Percentiles rank a stretch among this genome's conserved stretches.
Evolutionary conservation across 345 rosid genomes (phyloP).

Genomic region (Isatis tinctoria): DNA sequence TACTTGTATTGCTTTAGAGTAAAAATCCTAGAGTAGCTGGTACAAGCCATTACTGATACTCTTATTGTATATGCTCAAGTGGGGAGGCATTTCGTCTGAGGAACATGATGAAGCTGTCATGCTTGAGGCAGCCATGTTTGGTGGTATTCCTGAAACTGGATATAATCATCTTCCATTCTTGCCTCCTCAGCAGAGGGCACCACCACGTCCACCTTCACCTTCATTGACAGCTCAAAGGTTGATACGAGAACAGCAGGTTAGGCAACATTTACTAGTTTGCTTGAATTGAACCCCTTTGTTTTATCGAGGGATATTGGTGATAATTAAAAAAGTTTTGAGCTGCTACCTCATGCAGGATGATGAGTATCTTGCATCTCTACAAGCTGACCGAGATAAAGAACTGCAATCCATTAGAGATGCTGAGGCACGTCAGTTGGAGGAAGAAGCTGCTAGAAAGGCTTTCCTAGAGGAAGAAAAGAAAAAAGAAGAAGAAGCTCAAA

Average conservation of each 20-base stretch:
- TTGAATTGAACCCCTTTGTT: not conserved
- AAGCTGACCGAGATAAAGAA: constrained; percentile 96
- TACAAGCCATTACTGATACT: constrained; percentile 1
- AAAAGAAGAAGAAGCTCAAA: constrained; percentile 70
- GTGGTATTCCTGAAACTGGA: constrained; percentile 90
- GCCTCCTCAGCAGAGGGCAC: constrained; percentile 43
- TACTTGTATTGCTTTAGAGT: not conserved
- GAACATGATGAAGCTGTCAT: constrained; percentile 99
- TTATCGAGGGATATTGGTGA: not conserved
- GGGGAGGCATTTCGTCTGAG: constrained; percentile 99
- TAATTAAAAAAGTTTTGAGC: not conserved
- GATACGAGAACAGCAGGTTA: constrained; percentile 98
- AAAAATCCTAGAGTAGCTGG: constrained; percentile 6
- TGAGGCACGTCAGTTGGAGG: constrained; percentile 66
- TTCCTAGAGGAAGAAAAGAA: constrained; percentile 69
- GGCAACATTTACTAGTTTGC: not conserved
- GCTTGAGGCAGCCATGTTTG: constrained; percentile 99
- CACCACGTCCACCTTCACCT: constrained; percentile 86
- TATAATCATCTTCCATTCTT: constrained; percentile 39
- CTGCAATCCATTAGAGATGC: constrained; percentile 80
- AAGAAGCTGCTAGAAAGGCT: constrained; percentile 73
- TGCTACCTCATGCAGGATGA: constrained; percentile 64
- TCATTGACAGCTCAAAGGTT: constrained; percentile 90
- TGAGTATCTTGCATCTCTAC: constrained; percentile 90
- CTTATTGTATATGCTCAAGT: constrained; percentile 42